Percentiles rank a stretch among this genome's conserved stretches.
These are phyloP conservation scores for Poa pratensis DNA, from an alignment of 176 grass and related monocot genomes.

Conservation along the genomic window DNA sequence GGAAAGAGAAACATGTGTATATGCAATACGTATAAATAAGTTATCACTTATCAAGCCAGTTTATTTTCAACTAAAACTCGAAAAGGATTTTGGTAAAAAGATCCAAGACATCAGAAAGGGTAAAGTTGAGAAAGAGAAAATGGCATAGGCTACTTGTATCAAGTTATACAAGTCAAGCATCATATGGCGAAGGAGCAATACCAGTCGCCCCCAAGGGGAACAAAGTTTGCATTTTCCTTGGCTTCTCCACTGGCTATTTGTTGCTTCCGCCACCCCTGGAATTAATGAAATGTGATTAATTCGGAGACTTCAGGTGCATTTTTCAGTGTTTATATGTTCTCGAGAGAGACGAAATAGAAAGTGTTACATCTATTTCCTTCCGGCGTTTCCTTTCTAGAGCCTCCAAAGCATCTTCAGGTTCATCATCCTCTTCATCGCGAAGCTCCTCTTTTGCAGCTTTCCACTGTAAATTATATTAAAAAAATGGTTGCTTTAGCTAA, in stretches of 20 bases:
- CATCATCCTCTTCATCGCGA: conserved; percentile 78
- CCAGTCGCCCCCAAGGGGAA: conserved; percentile 93
- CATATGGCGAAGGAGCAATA: conserved; percentile 46
- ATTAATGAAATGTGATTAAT: conserved; percentile 16
- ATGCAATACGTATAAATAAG: too few species aligned
- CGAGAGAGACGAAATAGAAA: not conserved
- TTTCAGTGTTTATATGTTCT: not conserved
- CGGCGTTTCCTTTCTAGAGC: conserved; percentile 81
- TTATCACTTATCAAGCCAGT: not conserved
- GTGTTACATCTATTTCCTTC: conserved; percentile 81
- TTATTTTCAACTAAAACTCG: not conserved
- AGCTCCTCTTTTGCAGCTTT: conserved; percentile 98
- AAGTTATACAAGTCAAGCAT: conserved; percentile 10
- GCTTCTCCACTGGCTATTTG: conserved; percentile 88
- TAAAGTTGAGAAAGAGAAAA: conserved; percentile 3
- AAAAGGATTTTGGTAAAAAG: not conserved
- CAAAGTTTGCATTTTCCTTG: conserved; percentile 89
- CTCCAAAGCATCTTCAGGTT: conserved; percentile 81
- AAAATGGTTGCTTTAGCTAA: conserved; percentile 14
- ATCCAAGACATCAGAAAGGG: not conserved
- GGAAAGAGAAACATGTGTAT: too few species aligned
- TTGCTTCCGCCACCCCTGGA: conserved; percentile 76
- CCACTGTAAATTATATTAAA: conserved; percentile 63
- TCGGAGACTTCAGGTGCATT: conserved; percentile 9
- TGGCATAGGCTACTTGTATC: not conserved